Conservation (phyloP, 169 alveolate genomes). For the Fabrea salina region DNA sequence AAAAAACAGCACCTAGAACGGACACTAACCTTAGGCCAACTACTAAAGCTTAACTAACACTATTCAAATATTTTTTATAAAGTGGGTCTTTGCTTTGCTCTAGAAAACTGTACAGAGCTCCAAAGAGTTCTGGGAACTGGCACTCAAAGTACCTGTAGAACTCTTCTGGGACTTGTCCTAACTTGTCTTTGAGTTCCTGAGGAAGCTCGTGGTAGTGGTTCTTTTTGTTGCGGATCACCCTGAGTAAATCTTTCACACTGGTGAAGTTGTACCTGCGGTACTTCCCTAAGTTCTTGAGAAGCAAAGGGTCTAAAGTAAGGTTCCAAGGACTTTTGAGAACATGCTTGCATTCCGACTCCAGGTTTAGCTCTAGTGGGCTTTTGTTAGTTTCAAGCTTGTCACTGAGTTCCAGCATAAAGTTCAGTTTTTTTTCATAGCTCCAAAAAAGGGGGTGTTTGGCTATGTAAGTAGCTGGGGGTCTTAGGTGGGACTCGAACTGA, state of each 20-base stretch:
- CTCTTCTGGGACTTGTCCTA: constrained; percentile 7
- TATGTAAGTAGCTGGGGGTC: constrained; percentile 34
- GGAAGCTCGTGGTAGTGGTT: constrained; percentile 49
- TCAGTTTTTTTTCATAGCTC: constrained; percentile 40
- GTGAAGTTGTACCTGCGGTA: constrained; percentile 37
- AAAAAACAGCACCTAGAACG: not conserved
- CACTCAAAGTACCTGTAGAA: not conserved
- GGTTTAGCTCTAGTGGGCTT: not conserved
- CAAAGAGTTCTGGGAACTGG: not conserved
- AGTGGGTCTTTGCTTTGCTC: not conserved
- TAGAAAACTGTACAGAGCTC: not conserved
- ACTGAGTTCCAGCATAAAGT: constrained; percentile 34
- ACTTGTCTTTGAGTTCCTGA: constrained; percentile 17
- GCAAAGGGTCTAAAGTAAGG: not conserved
- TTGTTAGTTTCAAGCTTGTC: constrained; percentile 37
- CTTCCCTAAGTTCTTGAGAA: constrained; percentile 30
- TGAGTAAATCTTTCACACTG: constrained; percentile 33
- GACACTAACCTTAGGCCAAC: not conserved
- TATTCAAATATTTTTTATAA: not conserved
- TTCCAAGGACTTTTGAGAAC: constrained; percentile 21
- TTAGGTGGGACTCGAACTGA: constrained; percentile 25
- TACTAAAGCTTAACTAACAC: not conserved
- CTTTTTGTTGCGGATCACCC: constrained; percentile 52
- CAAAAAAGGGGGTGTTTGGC: constrained; percentile 38
- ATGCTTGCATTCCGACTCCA: not conserved